A percentile compares a stretch with the other conserved stretches of the same genome.
These are phyloP conservation scores for Irpex rosettiformis DNA, from an alignment of 1,284 basidiomycete genomes.

Conservation along the genomic window DNA sequence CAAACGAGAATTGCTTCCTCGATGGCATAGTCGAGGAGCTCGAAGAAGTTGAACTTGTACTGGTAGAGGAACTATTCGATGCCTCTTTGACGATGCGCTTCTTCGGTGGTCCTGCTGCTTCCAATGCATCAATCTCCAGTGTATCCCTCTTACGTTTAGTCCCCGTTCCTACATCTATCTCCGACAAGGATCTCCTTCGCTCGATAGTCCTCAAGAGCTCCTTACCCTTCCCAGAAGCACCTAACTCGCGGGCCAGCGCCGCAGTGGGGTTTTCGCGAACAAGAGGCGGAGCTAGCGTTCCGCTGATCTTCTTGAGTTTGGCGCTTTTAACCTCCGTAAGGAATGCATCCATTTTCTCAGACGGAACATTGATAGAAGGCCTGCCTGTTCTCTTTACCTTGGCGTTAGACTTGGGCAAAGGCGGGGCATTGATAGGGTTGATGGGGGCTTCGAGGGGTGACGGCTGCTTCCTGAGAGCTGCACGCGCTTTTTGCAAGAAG, in stretches of 20 bases:
- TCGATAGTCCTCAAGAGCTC: slow-evolving; percentile 8
- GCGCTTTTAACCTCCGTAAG: slow-evolving; percentile 74
- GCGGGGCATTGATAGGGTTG: slow-evolving; percentile 18
- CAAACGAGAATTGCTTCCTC: slow-evolving; percentile 6
- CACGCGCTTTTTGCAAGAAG: slow-evolving; percentile 56
- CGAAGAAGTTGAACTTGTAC: slow-evolving; percentile 4
- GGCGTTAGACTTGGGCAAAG: slow-evolving; percentile 6
- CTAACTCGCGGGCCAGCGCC: slow-evolving; percentile 8
- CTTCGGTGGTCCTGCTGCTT: neutral
- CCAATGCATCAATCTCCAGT: slow-evolving; percentile 4
- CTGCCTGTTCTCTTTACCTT: slow-evolving; percentile 46
- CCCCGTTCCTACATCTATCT: slow-evolving; percentile 1
- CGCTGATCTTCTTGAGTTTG: slow-evolving; percentile 50
- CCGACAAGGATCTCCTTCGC: slow-evolving; percentile 10
- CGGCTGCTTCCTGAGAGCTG: slow-evolving; percentile 53
- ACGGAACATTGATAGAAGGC: slow-evolving; percentile 64
- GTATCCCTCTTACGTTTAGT: slow-evolving; percentile 9
- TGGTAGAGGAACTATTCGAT: slow-evolving; percentile 7
- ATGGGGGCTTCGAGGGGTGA: slow-evolving; percentile 55
- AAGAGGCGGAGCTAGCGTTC: slow-evolving; percentile 15
- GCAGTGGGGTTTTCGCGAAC: slow-evolving; percentile 7
- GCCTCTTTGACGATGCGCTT: slow-evolving; percentile 8
- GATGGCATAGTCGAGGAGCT: slow-evolving; percentile 6
- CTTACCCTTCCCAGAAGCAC: neutral
- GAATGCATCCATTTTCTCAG: slow-evolving; percentile 79